Base-by-base conservation (phyloP, 2,329 filamentous ascomycete genomes). In the Xylaria digitata region DNA sequence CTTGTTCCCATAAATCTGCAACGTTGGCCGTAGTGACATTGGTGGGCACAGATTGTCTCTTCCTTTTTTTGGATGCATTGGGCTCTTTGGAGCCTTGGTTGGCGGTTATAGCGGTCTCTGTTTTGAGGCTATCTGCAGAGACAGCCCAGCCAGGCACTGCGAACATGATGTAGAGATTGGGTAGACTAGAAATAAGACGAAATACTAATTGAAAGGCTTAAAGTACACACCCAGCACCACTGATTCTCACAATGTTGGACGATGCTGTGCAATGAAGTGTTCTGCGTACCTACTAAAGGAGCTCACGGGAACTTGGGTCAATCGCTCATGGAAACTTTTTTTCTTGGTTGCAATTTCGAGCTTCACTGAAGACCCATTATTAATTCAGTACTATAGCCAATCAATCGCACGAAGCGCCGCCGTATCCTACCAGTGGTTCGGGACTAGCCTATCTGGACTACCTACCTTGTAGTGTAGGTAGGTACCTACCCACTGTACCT, bases 131-230 rank as follows among this genome's bases (percentile, higher is more conserved):
- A 71, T 89, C 87, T 68, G 90, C 86, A 63, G 92, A 88, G 42
- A 97, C 85, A 45, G 93, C 93, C 94, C 95, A 97, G 73, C 96
- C 96, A 75, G 92, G 92, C 34, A 98, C 94, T 9, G 94, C 90
- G 21, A 70, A 60, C 59, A 62, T 71, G 43, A 26, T 17, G 13
- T 17, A 53, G 30, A 63, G 32, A 46, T 66, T 50, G 4, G 23
- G n/a, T 40, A 48, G 5, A 40, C n/a, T 15, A 37, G 19, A 56
- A 8, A 15, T 19, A 19, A 23, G 21, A 48, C 7, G 6, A 32
- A 26, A 17, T 21, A 21, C 37, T 26, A 40, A 1, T 9, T 48
- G 45, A 42, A 9, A 40, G 5, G 13, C n/a, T 7, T 30, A 17
- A 45, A 17, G 53, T 59, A 40, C 57, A 54, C 59, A 26, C 21